Percentiles rank a stretch among this genome's conserved stretches.
phyloP scores from a whole-genome alignment of 345 rosid genomes.

The Citrus mangshanensis region DNA sequence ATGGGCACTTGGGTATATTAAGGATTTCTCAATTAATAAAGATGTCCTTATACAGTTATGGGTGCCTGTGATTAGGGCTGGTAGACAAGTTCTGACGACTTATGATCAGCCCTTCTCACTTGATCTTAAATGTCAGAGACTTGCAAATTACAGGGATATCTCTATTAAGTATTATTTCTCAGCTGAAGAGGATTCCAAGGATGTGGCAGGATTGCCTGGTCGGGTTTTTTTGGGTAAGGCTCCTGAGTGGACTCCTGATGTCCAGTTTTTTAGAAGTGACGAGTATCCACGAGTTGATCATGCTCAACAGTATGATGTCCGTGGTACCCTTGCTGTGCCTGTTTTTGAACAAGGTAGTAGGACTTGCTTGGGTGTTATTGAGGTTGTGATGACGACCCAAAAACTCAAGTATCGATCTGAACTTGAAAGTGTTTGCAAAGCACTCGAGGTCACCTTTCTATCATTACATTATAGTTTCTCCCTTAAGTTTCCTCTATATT shows the following conservation, averaged over 20 bases:
- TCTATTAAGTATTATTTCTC: constrained; percentile 74
- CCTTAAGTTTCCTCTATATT: neutral
- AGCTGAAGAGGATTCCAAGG: constrained; percentile 69
- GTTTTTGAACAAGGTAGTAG: constrained; percentile 83
- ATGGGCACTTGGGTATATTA: constrained; percentile 58
- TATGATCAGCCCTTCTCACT: constrained; percentile 68
- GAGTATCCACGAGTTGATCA: constrained; percentile 75
- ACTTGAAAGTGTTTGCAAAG: constrained; percentile 80
- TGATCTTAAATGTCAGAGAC: constrained; percentile 50
- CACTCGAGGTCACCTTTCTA: constrained; percentile 69
- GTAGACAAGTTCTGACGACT: constrained; percentile 59
- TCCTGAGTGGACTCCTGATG: constrained; percentile 99
- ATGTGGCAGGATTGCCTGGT: constrained; percentile 67
- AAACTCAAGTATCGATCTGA: constrained; percentile 62
- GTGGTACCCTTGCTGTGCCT: constrained; percentile 90
- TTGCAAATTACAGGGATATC: constrained; percentile 71
- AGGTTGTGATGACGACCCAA: constrained; percentile 77
- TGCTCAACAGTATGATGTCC: constrained; percentile 70
- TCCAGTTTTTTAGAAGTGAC: constrained; percentile 76
- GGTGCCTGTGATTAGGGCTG: constrained; percentile 79
- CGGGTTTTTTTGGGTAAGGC: constrained; percentile 78
- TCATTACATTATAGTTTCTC: constrained; percentile 1
- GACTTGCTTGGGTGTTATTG: constrained; percentile 88
- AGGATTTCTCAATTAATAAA: constrained; percentile 53
- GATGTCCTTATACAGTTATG: constrained; percentile 81